phyloP scores from a whole-genome alignment of 108 stramenopile genomes.

The Fistulifera pelliculosa region DNA sequence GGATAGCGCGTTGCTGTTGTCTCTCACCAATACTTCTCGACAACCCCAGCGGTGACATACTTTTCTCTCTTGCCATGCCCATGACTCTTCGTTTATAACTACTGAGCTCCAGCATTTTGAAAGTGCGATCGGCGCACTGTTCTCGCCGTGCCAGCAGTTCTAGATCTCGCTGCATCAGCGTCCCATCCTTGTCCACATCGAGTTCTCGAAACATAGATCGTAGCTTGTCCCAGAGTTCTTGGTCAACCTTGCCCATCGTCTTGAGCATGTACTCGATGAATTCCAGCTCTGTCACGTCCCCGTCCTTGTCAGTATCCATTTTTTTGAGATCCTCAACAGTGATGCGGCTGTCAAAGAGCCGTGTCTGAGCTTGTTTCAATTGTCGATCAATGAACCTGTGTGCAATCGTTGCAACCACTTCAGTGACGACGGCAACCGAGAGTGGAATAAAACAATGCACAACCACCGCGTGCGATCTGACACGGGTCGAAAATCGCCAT shows the following conservation, averaged over 20 bases:
- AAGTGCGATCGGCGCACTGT: too few relatives aligned
- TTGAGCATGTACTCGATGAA: constrained; percentile 20
- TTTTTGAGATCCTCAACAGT: constrained; percentile 10
- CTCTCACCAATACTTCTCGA: too few relatives aligned
- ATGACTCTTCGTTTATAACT: too few relatives aligned
- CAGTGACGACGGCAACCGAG: constrained; percentile 44
- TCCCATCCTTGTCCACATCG: neutral
- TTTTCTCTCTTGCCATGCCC: too few relatives aligned
- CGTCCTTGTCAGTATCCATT: constrained; percentile 21
- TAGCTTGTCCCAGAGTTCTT: constrained; percentile 13
- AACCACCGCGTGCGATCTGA: constrained; percentile 5
- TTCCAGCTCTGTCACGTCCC: constrained; percentile 8
- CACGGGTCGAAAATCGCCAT: constrained; percentile 19
- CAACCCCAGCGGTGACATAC: too few relatives aligned
- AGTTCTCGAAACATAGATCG: neutral
- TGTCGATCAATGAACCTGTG: constrained; percentile 23
- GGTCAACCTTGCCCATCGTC: constrained; percentile 17
- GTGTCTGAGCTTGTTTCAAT: constrained; percentile 2
- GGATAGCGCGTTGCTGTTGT: too few relatives aligned
- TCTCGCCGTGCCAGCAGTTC: too few relatives aligned
- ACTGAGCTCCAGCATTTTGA: too few relatives aligned
- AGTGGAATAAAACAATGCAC: constrained; percentile 43
- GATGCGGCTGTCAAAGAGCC: constrained; percentile 6
- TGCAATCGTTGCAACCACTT: constrained; percentile 37
- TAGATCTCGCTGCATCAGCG: too few relatives aligned